Conservation (phyloP, 495 filamentous ascomycete genomes). For the Aspergillus bridgeri region DNA sequence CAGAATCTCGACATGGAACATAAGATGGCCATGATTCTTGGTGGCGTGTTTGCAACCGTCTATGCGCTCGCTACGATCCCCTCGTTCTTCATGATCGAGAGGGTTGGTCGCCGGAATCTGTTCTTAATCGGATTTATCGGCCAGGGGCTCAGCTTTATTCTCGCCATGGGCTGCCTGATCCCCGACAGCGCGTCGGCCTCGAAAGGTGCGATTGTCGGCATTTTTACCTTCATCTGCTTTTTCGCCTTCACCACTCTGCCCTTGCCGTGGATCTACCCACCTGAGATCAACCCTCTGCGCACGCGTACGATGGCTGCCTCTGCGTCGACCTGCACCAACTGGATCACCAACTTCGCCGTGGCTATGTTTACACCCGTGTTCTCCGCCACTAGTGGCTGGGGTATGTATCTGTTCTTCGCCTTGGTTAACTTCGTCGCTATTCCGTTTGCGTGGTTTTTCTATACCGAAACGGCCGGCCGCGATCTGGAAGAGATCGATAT, state of each 20-base stretch:
- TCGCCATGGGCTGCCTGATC: slow-evolving; percentile 36
- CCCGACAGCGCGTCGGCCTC: slow-evolving; percentile 16
- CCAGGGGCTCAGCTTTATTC: slow-evolving; percentile 37
- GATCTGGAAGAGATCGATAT: slow-evolving; percentile 73
- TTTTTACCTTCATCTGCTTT: slow-evolving; percentile 40
- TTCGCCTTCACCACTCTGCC: slow-evolving; percentile 40
- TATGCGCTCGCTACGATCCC: slow-evolving; percentile 58
- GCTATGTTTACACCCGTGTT: slow-evolving; percentile 47
- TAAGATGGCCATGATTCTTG: slow-evolving; percentile 64
- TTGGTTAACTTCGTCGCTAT: slow-evolving; percentile 64
- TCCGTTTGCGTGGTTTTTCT: slow-evolving; percentile 64
- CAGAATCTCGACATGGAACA: slow-evolving; percentile 54
- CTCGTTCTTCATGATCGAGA: slow-evolving; percentile 72
- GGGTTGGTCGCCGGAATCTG: slow-evolving; percentile 66
- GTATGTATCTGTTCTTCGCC: slow-evolving; percentile 61
- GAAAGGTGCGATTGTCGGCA: slow-evolving; percentile 39
- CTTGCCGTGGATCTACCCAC: slow-evolving; percentile 70
- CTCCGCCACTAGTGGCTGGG: slow-evolving; percentile 27
- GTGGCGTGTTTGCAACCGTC: slow-evolving; percentile 76
- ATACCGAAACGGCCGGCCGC: slow-evolving; percentile 64
- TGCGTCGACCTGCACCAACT: slow-evolving; percentile 44
- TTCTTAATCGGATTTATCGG: slow-evolving; percentile 68
- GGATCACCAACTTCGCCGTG: slow-evolving; percentile 47
- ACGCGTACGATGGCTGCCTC: slow-evolving; percentile 62
- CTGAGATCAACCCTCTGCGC: slow-evolving; percentile 71